Base-by-base conservation (phyloP, 2,329 filamentous ascomycete species). In the Verticillium nonalfalfae region DNA sequence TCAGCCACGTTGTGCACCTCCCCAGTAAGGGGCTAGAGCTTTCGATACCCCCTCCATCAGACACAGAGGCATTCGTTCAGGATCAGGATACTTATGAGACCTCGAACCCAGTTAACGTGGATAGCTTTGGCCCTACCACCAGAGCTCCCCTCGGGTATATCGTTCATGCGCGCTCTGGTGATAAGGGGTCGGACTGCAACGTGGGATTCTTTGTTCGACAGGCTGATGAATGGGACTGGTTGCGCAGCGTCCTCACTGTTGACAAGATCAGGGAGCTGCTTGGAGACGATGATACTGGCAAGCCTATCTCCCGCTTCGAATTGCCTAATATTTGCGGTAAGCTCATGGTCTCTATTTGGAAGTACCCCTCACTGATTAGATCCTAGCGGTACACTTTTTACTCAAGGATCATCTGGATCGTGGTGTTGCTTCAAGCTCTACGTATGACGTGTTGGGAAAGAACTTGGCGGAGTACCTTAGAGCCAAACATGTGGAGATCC, bases 291-390 rank as follows among this genome's bases (percentile, higher is more conserved):
- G 72, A 75, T 60, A 69, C 69, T 33, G 68, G 68, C 1, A 68
- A 73, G 59, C 68, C 71, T 26, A 73, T 82, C 45, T 79, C 81
- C 57, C 72, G 79, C 0, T 78, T 79, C 35, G 79, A 82, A 68
- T 69, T 82, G 31, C 74, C 78, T 6, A 58, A 58, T 57, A 61
- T 31, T 7, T 45, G 54, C 45, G 61, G 60, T 65, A 4, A 57
- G 64, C 59, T 4, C 52, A 34, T 54, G 26, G 26, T 26, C 26
- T 26, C 26, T 4, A 1, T 26, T 26, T 26, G 26, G 26, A 4
- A 26, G 26, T 26, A 26, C 26, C 26, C 26, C 26, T 26, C 26
- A 26, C 26, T 26, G 26, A 26, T 2, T 26, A 26, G 26, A 26
- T 26, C 3, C 4, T 26, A 62, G 39, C 70, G 9, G 72, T 74